Conservation (phyloP, 192 early-diverging fungal species). For the Rhizoclosmatium sp. region DNA sequence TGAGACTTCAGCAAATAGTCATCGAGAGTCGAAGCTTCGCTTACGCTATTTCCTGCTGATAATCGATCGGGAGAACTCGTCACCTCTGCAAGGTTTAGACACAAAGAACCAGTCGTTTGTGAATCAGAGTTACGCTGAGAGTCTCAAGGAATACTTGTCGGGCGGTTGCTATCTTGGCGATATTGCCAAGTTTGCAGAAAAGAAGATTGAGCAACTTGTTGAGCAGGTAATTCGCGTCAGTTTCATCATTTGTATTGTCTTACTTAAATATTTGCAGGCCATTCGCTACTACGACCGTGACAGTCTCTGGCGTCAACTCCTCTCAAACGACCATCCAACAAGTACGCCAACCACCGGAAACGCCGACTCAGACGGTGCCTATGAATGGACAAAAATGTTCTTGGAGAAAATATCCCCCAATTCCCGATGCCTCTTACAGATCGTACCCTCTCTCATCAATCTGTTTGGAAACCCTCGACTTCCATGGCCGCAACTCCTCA, state of each 20-base stretch:
- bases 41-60: conserved; percentile 56
- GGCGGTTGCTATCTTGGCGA: conserved; percentile 61
- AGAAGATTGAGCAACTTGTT: conserved; percentile 51
- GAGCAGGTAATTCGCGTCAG: conserved; percentile 43
- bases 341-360: background rate
- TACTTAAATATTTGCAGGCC: conserved; percentile 36
- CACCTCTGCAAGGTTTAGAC: conserved; percentile 45
- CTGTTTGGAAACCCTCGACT: conserved; percentile 47
- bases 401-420: conserved; percentile 60
- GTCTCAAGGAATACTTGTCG: conserved; percentile 53
- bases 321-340: conserved; percentile 35
- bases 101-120: conserved; percentile 22
- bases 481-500: conserved; percentile 49
- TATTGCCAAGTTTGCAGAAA: conserved; percentile 53
- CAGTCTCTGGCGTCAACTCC: conserved; percentile 55
- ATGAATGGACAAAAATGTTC: conserved; percentile 62
- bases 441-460: conserved; percentile 46
- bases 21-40: conserved; percentile 6
- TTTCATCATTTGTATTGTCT: background rate
- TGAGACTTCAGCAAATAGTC: too few species aligned
- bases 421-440: conserved; percentile 43
- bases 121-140: conserved; percentile 43
- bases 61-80: conserved; percentile 41
- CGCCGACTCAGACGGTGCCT: conserved; percentile 31
- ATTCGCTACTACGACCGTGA: conserved; percentile 58